Percentiles rank a stretch among this genome's conserved stretches.
Conservation (phyloP, 2,329 filamentous ascomycete species). For the Neurospora sp. region DNA sequence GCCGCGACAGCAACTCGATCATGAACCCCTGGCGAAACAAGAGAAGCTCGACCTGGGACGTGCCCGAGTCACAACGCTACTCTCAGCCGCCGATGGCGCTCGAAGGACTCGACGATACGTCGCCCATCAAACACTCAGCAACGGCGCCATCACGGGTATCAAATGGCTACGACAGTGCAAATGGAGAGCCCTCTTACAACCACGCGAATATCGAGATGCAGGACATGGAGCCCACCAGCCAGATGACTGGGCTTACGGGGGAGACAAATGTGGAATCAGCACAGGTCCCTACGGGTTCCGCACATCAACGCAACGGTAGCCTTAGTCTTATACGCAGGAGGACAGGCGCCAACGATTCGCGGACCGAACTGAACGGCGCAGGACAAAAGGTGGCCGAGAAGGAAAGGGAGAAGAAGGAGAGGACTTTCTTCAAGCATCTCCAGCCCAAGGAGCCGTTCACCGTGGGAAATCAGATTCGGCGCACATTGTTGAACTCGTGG, state of each 20-base stretch:
- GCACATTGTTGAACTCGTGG: constrained; percentile 73
- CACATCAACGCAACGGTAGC: constrained; percentile 9
- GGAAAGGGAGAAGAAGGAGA: constrained; percentile 27
- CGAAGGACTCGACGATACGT: neutral
- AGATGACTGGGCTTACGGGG: constrained; percentile 10
- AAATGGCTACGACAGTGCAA: neutral
- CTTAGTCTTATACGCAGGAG: constrained; percentile 18
- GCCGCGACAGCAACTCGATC: constrained; percentile 27
- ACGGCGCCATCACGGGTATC: neutral
- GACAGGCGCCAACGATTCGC: neutral
- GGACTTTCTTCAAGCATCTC: constrained; percentile 36
- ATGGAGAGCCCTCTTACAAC: neutral
- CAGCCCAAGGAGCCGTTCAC: constrained; percentile 48
- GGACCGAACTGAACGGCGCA: neutral
- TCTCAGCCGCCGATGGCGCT: neutral
- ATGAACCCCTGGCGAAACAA: constrained; percentile 30
- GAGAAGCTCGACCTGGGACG: constrained; percentile 20
- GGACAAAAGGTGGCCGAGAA: constrained; percentile 16
- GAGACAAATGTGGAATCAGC: constrained; percentile 7
- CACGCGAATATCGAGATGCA: neutral
- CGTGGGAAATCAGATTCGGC: constrained; percentile 55
- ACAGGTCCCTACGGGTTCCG: neutral
- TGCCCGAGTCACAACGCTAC: neutral
- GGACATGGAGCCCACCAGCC: neutral
- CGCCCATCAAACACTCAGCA: constrained; percentile 1